These are phyloP conservation scores for Sugiyamaella marilandica DNA, from an alignment of 805 yeast genomes.

Conservation along the genomic window DNA sequence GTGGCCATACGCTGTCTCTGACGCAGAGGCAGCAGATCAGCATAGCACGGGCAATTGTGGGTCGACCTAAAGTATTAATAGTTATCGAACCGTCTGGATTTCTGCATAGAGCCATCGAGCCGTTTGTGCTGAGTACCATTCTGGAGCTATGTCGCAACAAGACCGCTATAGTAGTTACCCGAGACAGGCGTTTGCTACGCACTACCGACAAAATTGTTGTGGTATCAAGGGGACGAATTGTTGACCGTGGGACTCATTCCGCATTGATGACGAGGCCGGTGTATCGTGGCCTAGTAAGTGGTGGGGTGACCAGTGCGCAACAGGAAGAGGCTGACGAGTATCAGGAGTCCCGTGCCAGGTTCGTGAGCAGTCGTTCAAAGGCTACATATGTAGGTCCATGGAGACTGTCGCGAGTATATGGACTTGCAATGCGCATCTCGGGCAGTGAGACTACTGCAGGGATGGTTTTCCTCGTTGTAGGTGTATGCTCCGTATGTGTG, in stretches of 20 bases:
- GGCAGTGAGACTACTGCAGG: neutral
- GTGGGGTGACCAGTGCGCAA: neutral
- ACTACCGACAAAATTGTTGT: neutral
- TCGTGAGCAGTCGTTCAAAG: slow-evolving; percentile 1
- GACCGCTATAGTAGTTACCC: neutral
- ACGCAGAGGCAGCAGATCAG: neutral
- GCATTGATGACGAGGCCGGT: neutral
- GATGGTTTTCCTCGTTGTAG: neutral
- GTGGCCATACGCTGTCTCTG: neutral
- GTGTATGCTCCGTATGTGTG: neutral
- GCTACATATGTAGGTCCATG: neutral
- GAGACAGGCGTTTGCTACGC: neutral
- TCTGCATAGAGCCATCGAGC: neutral
- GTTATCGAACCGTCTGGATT: slow-evolving; percentile 1
- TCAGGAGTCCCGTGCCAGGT: neutral
- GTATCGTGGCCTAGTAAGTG: neutral
- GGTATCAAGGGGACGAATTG: neutral
- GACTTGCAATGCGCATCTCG: neutral
- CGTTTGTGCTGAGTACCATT: slow-evolving; percentile 1
- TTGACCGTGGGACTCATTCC: neutral
- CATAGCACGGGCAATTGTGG: slow-evolving; percentile 5
- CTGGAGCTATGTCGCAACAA: neutral
- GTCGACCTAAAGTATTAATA: slow-evolving; percentile 1
- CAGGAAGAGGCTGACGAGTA: neutral
- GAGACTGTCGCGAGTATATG: neutral